Evolutionary conservation across 2,329 filamentous ascomycete species (phyloP).

Genomic region (Sporothrix brunneoviolacea): DNA sequence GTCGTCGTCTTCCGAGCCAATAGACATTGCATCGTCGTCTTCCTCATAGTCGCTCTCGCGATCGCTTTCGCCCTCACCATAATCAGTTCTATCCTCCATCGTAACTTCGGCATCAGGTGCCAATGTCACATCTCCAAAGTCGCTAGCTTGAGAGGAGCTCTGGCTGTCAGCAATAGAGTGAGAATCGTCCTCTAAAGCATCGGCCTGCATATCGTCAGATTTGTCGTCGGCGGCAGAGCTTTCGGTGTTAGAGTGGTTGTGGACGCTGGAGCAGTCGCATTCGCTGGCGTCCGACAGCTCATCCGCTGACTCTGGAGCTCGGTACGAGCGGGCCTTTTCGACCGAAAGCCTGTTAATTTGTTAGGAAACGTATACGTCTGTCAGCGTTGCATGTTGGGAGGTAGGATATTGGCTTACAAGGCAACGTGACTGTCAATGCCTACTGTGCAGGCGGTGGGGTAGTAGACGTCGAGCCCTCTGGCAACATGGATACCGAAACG

Average conservation of each 20-base stretch:
- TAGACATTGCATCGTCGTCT: background rate
- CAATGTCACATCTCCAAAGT: too few relatives aligned
- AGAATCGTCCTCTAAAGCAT: too few relatives aligned
- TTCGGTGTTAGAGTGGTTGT: too few relatives aligned
- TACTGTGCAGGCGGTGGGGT: conserved; percentile 24
- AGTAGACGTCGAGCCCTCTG: conserved; percentile 27
- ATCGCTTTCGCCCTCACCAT: too few relatives aligned
- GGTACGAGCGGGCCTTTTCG: conserved; percentile 19
- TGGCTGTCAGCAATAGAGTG: too few relatives aligned
- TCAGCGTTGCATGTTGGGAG: too few relatives aligned
- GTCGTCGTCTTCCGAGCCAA: background rate
- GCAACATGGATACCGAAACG: conserved; percentile 35
- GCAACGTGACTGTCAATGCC: conserved; percentile 16
- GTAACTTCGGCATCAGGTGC: too few relatives aligned
- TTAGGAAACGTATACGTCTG: background rate
- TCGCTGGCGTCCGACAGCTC: conserved; percentile 12
- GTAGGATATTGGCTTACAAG: too few relatives aligned
- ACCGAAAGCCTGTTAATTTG: background rate
- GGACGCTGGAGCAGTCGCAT: background rate
- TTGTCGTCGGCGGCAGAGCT: too few relatives aligned
- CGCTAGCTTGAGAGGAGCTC: too few relatives aligned
- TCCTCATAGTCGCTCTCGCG: background rate
- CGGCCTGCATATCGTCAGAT: too few relatives aligned
- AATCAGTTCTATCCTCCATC: too few relatives aligned
- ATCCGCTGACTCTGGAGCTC: conserved; percentile 22